Evolutionary conservation across 495 filamentous ascomycete genomes (phyloP).

Genomic region (Bathelium albidoporum): DNA sequence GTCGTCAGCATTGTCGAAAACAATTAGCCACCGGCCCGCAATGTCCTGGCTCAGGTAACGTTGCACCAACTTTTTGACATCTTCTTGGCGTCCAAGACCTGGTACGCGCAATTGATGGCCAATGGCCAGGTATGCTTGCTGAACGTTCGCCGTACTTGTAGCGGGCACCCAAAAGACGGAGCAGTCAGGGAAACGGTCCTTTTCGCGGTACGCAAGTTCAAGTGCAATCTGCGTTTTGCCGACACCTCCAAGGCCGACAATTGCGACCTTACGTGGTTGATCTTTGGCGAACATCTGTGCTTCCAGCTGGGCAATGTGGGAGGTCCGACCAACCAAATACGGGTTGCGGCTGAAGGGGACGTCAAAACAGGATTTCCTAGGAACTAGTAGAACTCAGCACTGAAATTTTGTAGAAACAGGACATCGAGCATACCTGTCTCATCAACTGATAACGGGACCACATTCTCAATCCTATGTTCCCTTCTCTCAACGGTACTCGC

Average conservation of each 20-base stretch:
- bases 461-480: neutral
- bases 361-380: neutral
- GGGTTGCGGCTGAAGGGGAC: constrained; percentile 23
- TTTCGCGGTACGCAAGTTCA: constrained; percentile 35
- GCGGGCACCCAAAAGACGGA: constrained; percentile 44
- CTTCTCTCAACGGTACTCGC: neutral
- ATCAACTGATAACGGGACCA: neutral
- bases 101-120: constrained; percentile 16
- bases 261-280: constrained; percentile 18
- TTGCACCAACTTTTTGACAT: constrained; percentile 27
- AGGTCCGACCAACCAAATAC: constrained; percentile 26
- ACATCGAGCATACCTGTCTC: neutral
- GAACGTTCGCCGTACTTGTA: constrained; percentile 31
- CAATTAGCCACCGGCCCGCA: neutral
- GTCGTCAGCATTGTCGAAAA: constrained; percentile 19
- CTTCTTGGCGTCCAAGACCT: constrained; percentile 17
- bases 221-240: constrained; percentile 45
- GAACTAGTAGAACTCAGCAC: neutral
- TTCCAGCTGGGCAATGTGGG: constrained; percentile 18
- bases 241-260: constrained; percentile 39
- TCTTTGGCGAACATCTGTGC: constrained; percentile 20
- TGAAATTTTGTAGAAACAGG: neutral
- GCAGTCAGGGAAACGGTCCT: constrained; percentile 29
- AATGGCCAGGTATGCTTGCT: constrained; percentile 38
- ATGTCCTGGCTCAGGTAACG: constrained; percentile 24